Evolutionary conservation across 805 yeast species (phyloP).

Genomic region (Maudiozyma barnettii): DNA sequence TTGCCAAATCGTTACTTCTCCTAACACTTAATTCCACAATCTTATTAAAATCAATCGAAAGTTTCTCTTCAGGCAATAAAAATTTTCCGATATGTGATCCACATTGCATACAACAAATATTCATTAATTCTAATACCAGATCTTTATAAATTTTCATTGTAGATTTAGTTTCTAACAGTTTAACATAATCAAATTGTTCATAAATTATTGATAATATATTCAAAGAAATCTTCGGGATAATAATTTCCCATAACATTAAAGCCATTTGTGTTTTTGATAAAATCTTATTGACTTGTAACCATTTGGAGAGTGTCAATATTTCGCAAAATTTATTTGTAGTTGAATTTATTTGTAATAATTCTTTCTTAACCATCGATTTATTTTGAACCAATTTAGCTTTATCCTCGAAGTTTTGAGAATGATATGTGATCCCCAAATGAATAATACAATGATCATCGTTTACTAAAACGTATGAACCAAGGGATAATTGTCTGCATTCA

Average conservation of each 20-base stretch:
- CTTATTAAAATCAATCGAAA: constrained; percentile 11
- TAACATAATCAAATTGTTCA: constrained; percentile 25
- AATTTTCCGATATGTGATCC: constrained; percentile 10
- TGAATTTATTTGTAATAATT: constrained; percentile 4
- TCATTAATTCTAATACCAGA: constrained; percentile 21
- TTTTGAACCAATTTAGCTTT: constrained; percentile 5
- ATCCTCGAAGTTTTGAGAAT: constrained; percentile 4
- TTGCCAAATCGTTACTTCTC: constrained; percentile 18
- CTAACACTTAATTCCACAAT: constrained; percentile 15
- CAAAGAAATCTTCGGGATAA: constrained; percentile 25
- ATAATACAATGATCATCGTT: constrained; percentile 20
- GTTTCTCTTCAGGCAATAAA: neutral
- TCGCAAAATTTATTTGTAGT: constrained; percentile 7
- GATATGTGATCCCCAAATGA: constrained; percentile 21
- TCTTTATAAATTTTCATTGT: constrained; percentile 21
- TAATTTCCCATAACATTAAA: constrained; percentile 21
- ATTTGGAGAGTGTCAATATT: constrained; percentile 12
- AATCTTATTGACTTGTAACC: constrained; percentile 13
- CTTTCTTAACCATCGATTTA: constrained; percentile 5
- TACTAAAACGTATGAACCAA: constrained; percentile 26
- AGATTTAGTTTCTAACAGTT: constrained; percentile 16
- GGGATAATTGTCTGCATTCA: constrained; percentile 25
- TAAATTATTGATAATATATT: constrained; percentile 27
- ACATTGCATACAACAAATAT: constrained; percentile 21
- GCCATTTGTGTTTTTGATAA: constrained; percentile 17